These are phyloP conservation scores for Myriangium duriaei DNA, from an alignment of 2,329 filamentous ascomycete genomes.

Conservation along the genomic window DNA sequence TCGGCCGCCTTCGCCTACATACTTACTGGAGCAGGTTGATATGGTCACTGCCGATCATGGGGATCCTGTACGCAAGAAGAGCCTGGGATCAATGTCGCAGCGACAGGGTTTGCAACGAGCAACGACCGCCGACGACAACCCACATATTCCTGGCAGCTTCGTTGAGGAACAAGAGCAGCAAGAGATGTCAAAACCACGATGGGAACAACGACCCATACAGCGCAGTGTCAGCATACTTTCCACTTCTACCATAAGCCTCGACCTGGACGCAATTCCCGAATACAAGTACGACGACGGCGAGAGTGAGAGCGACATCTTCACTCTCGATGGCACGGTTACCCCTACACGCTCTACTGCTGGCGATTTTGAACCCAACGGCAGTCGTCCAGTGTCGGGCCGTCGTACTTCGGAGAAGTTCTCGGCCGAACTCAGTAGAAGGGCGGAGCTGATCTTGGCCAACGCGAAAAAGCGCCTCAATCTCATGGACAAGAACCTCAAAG, in stretches of 20 bases:
- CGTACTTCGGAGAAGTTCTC: slow-evolving; percentile 52
- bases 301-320: slow-evolving; percentile 11
- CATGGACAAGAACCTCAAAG: slow-evolving; percentile 83
- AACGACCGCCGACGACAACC: slow-evolving; percentile 7
- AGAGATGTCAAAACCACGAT: background rate
- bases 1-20: slow-evolving; percentile 14
- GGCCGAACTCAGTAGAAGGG: slow-evolving; percentile 63
- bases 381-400: background rate
- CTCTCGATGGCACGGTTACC: slow-evolving; percentile 11
- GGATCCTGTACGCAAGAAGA: slow-evolving; percentile 2
- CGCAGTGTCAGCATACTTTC: slow-evolving; percentile 4
- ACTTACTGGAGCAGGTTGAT: slow-evolving; percentile 8
- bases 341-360: background rate
- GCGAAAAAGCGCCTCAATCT: slow-evolving; percentile 80
- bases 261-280: slow-evolving; percentile 6
- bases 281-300: slow-evolving; percentile 10
- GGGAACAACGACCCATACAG: slow-evolving; percentile 5
- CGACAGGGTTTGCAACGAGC: slow-evolving; percentile 3
- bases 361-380: background rate
- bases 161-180: background rate
- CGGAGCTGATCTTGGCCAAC: slow-evolving; percentile 83
- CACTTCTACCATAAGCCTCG: slow-evolving; percentile 5
- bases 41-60: background rate
- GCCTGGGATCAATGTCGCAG: slow-evolving; percentile 7
- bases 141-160: background rate